Evolutionary conservation across 1,139 yeast genomes (phyloP), one percentile per base, ranked within the genome.

Genomic region (Pneumocystis carinii): DNA sequence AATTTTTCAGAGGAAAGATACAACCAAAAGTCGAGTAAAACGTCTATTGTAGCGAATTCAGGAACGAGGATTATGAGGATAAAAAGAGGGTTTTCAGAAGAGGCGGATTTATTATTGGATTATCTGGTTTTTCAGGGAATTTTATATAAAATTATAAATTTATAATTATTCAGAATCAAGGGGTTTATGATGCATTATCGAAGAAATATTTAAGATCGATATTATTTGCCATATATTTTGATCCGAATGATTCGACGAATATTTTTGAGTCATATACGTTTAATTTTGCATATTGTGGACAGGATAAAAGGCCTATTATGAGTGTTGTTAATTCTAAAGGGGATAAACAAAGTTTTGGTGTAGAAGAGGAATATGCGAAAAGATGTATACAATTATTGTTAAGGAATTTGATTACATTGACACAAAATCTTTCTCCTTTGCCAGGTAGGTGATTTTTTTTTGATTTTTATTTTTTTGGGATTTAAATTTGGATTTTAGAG

Each of bases 211-310:
- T 83, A 42, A 73, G 75, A 64, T 79, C 80, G 0, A 67, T 83
- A 17, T 77, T 79, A 63, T 71, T 83, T 56, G 77, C 79, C 0
- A 75, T 82, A 5, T 75, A 78, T 62, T 67, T 77, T 8, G 77
- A 79, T 65, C 76, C 76, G 37, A 64, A 68, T 2, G 67, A 72
- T 0, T 80, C 82, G 3, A 67, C 70, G 2, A 74, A 75, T 0
- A 66, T 81, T 15, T 70, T 72, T 56, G 87, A 83, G 69, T 76
- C 78, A 15, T 83, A 83, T 67, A 71, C 79, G 7, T 82, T 83
- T 67, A 72, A 74, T 6, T 72, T 83, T 61, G 74, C 75, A 59
- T 81, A 81, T 67, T 63, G 62, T 39, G 63, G 57, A 19, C 64
- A n/a, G 41, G 69, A 67, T 37, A 67, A 69, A 1, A 70, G 70